Conservation (phyloP, 23 red algal genomes). For the Gracilaria caudata region DNA sequence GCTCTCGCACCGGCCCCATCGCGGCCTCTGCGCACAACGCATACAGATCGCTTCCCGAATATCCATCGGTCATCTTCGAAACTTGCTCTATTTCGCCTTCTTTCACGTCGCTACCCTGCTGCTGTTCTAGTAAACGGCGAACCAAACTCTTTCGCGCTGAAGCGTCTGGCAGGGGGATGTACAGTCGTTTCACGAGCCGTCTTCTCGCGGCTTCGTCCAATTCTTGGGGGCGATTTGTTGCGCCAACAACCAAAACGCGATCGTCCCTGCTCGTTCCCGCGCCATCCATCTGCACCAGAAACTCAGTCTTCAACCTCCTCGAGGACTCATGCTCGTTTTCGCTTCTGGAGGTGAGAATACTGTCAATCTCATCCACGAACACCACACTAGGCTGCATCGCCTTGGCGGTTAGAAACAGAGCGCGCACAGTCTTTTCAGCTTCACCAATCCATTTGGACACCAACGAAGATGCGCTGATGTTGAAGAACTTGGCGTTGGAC, state of each 20-base stretch:
- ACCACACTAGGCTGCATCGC: conserved; percentile 86
- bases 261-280: conserved; percentile 80
- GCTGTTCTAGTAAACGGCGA: conserved; percentile 46
- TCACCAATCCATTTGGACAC: conserved; percentile 98
- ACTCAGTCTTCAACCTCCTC: conserved; percentile 95
- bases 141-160: conserved; percentile 72
- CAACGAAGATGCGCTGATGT: conserved; percentile 86
- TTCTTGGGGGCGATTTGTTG: conserved; percentile 94
- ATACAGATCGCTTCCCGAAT: conserved; percentile 94
- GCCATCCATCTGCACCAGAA: conserved; percentile 99
- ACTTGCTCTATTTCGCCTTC: conserved; percentile 57
- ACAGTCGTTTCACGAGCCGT: conserved; percentile 86
- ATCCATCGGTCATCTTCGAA: conserved; percentile 68
- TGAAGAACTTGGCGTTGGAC: conserved; percentile 90
- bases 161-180: conserved; percentile 94
- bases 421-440: conserved; percentile 93
- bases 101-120: conserved; percentile 56
- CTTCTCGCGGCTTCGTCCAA: conserved; percentile 92
- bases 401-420: conserved; percentile 88
- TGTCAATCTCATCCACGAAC: conserved; percentile 99
- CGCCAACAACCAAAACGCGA: conserved; percentile 95
- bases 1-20: conserved; percentile 84
- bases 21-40: conserved; percentile 93
- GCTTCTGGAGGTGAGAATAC: conserved; percentile 69
- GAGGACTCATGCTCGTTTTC: conserved; percentile 88